phyloP scores from a whole-genome alignment of 306 rosid species.

The Dryas octopetala region DNA sequence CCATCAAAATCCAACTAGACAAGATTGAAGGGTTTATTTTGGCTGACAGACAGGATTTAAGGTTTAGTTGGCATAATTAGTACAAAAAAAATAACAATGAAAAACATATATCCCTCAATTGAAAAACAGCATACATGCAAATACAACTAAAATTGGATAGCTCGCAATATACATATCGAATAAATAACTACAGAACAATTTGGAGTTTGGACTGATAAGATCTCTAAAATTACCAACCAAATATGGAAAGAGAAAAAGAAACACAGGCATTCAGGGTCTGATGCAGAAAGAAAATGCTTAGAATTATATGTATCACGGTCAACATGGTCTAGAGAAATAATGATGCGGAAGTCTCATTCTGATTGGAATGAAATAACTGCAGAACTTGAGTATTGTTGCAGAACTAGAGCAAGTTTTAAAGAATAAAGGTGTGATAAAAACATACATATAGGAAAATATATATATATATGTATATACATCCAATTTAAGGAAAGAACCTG shows the following conservation, averaged over 20 bases:
- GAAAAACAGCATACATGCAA: not conserved
- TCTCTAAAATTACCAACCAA: not conserved
- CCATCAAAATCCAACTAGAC: not conserved
- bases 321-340: not conserved
- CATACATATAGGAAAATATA: not conserved
- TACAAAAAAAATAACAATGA: not conserved
- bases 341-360: not conserved
- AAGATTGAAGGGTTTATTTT: not conserved
- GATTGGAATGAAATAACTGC: not conserved
- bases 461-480: no score
- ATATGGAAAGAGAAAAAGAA: not conserved
- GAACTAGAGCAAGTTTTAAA: not conserved
- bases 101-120: not conserved
- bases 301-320: not conserved
- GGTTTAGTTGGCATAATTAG: conserved; percentile 1
- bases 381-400: not conserved
- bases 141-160: not conserved
- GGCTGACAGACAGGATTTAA: not conserved
- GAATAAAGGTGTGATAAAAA: not conserved
- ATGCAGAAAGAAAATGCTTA: not conserved
- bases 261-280: not conserved
- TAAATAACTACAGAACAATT: not conserved
- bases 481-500: not conserved
- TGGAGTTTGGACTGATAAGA: not conserved
- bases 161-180: not conserved